phyloP scores from a whole-genome alignment of 2,329 filamentous ascomycete genomes.

The Aspergillus pseudoviridinutans region DNA sequence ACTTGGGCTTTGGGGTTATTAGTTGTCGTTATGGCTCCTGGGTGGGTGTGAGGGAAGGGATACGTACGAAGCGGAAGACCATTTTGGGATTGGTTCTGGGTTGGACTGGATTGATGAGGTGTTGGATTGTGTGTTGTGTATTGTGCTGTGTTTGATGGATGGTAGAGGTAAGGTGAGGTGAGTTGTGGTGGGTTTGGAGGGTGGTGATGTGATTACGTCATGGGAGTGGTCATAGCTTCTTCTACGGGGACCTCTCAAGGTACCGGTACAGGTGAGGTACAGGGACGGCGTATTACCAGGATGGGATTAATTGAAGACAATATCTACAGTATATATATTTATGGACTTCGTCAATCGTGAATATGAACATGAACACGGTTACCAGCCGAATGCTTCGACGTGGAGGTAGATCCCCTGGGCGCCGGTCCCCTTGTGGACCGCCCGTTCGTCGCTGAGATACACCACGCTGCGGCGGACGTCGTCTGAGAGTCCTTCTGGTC shows the following conservation, averaged over 20 bases:
- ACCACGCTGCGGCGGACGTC: constrained; percentile 54
- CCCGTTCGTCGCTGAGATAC: constrained; percentile 59
- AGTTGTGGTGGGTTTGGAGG: background rate
- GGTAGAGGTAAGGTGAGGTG: background rate
- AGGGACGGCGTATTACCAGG: too few relatives aligned
- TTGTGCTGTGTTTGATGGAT: background rate
- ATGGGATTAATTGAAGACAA: background rate
- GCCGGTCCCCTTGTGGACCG: constrained; percentile 63
- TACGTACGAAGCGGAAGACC: constrained; percentile 23
- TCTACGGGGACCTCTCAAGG: background rate
- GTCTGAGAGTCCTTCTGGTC: constrained; percentile 53
- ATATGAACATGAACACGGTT: background rate
- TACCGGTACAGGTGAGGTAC: too few relatives aligned
- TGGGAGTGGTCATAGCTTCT: background rate
- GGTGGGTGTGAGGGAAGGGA: background rate
- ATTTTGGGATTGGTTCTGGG: constrained; percentile 6
- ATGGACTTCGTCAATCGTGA: background rate
- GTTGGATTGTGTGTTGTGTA: background rate
- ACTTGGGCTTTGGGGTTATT: constrained; percentile 57
- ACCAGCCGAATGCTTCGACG: constrained; percentile 54
- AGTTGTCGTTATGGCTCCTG: background rate
- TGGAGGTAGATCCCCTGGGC: constrained; percentile 62
- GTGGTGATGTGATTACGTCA: background rate
- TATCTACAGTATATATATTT: background rate
- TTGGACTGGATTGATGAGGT: background rate